Evolutionary conservation across 495 filamentous ascomycete genomes (phyloP).

Genomic region (Oidiodendron maius): DNA sequence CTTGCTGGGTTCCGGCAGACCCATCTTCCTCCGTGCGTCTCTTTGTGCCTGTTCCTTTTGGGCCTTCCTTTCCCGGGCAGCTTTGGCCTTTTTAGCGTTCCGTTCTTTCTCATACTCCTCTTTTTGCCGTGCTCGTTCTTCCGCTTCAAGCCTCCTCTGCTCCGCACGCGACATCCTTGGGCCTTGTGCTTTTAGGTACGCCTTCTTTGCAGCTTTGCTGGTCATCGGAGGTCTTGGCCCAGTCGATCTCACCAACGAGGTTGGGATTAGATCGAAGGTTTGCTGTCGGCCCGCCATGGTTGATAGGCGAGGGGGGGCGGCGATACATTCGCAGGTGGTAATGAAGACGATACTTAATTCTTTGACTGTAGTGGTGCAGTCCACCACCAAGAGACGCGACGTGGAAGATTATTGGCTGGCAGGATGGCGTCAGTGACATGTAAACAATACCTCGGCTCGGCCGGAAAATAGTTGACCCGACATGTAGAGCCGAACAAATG

Average conservation of each 20-base stretch:
- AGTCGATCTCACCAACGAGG: conserved; percentile 22
- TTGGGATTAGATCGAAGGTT: conserved; percentile 34
- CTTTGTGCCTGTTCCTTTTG: conserved; percentile 37
- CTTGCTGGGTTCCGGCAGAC: conserved; percentile 36
- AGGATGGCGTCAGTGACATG: too few relatives aligned
- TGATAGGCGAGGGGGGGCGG: too few relatives aligned
- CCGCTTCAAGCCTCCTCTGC: conserved; percentile 15
- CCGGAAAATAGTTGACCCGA: too few relatives aligned
- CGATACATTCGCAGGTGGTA: too few relatives aligned
- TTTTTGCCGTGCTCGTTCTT: conserved; percentile 13
- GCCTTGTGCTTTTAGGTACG: conserved; percentile 28
- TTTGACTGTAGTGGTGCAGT: too few relatives aligned
- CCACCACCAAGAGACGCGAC: too few relatives aligned
- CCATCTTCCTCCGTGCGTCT: conserved; percentile 36
- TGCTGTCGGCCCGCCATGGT: conserved; percentile 34
- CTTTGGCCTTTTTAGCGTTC: conserved; percentile 31
- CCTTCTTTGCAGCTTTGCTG: conserved; percentile 38
- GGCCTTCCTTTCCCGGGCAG: conserved; percentile 37
- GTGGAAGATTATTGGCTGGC: too few relatives aligned
- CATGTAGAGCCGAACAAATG: too few relatives aligned
- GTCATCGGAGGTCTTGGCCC: conserved; percentile 37
- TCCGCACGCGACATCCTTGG: conserved; percentile 20
- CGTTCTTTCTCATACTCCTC: conserved; percentile 42
- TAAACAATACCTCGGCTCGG: too few relatives aligned
- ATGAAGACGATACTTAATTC: too few relatives aligned